Conservation (phyloP, 352 stramenopile species). For the Globisporangium radiosum region DNA sequence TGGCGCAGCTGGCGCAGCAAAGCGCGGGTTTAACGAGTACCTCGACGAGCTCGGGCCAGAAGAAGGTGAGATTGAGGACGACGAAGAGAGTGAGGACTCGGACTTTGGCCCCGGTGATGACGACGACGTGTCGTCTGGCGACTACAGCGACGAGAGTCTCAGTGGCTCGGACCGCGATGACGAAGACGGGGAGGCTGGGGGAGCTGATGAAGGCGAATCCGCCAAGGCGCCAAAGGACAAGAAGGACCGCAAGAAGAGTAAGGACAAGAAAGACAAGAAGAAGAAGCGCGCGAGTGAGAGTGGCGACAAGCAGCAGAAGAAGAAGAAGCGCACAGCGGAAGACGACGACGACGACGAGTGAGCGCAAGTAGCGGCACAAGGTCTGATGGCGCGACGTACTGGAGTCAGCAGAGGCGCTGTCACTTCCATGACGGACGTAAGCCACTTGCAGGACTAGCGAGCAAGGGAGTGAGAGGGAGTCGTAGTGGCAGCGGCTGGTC, state of each 20-base stretch:
- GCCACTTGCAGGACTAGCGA: too few species aligned
- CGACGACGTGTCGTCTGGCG: conserved; percentile 45
- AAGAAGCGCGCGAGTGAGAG: conserved; percentile 18
- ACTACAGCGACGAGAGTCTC: conserved; percentile 84
- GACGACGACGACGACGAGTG: conserved; percentile 9
- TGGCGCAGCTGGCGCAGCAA: conserved; percentile 38
- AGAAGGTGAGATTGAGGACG: conserved; percentile 87
- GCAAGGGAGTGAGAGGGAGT: too few species aligned
- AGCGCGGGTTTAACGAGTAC: conserved; percentile 79
- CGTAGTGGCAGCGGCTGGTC: too few species aligned
- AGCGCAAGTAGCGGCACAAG: background rate
- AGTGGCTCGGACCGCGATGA: conserved; percentile 78
- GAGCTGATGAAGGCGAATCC: conserved; percentile 45
- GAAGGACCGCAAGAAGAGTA: conserved; percentile 45
- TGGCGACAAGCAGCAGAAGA: conserved; percentile 17
- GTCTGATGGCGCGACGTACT: too few species aligned
- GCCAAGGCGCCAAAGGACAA: conserved; percentile 34
- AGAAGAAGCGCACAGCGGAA: conserved; percentile 8
- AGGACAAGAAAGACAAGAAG: conserved; percentile 37
- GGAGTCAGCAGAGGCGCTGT: too few species aligned
- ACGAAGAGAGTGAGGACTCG: conserved; percentile 88
- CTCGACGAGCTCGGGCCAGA: conserved; percentile 62
- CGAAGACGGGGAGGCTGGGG: conserved; percentile 46
- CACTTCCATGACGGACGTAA: too few species aligned
- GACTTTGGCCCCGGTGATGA: conserved; percentile 87